These are phyloP conservation scores for Bipolaris bicolor DNA, from an alignment of 2,329 filamentous ascomycete species.

Conservation along the genomic window DNA sequence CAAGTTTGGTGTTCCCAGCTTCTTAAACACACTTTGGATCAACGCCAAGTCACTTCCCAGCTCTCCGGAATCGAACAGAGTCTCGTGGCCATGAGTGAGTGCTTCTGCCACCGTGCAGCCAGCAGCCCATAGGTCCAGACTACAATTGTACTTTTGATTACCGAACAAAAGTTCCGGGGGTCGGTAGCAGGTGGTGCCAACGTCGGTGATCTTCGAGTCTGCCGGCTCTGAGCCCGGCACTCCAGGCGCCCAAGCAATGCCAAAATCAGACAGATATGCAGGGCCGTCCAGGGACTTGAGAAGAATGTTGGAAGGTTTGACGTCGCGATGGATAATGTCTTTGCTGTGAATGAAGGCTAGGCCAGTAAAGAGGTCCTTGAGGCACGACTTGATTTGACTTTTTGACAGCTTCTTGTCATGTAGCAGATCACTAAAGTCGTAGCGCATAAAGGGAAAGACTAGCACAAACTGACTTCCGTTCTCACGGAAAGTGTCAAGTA, in stretches of 20 bases:
- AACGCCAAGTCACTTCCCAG: slow-evolving; percentile 90
- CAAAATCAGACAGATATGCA: slow-evolving; percentile 87
- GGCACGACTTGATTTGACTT: slow-evolving; percentile 54
- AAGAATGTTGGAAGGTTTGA: slow-evolving; percentile 91
- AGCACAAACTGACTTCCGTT: slow-evolving; percentile 77
- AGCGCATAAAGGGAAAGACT: slow-evolving; percentile 82
- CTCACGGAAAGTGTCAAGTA: slow-evolving; percentile 74
- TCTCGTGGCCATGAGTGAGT: slow-evolving; percentile 59
- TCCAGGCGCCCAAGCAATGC: slow-evolving; percentile 80
- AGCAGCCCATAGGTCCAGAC: slow-evolving; percentile 87
- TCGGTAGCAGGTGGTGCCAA: slow-evolving; percentile 90
- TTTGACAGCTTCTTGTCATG: slow-evolving; percentile 51
- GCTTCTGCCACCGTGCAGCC: slow-evolving; percentile 85
- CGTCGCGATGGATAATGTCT: slow-evolving; percentile 87
- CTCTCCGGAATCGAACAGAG: slow-evolving; percentile 86
- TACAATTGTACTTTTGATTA: slow-evolving; percentile 70
- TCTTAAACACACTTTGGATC: slow-evolving; percentile 91
- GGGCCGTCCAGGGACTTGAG: slow-evolving; percentile 71
- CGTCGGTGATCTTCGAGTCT: slow-evolving; percentile 81
- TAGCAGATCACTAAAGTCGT: slow-evolving; percentile 74
- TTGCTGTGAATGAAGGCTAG: slow-evolving; percentile 73
- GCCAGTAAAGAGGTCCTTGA: slow-evolving; percentile 73
- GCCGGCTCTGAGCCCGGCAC: slow-evolving; percentile 65
- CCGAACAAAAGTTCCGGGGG: slow-evolving; percentile 91
- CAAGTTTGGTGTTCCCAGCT: slow-evolving; percentile 82